Evolutionary conservation across 2,329 filamentous ascomycete genomes (phyloP).

Genomic region (Colletotrichum eremochloae): DNA sequence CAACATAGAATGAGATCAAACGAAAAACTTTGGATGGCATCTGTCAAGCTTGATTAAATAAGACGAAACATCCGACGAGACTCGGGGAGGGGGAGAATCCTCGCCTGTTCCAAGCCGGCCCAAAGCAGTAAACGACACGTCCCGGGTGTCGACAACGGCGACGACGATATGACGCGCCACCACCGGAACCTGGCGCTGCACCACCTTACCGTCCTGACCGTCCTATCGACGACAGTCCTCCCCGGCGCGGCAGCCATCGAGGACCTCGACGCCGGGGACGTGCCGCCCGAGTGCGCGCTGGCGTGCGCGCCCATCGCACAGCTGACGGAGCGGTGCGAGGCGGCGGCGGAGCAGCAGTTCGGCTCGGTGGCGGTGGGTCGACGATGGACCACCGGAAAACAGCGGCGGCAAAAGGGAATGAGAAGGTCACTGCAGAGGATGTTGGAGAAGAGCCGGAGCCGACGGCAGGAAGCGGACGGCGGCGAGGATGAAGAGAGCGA

Average conservation of each 20-base stretch:
- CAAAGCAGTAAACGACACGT: background rate
- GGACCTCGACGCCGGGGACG: conserved; percentile 34
- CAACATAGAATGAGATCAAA: no score
- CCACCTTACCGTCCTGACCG: conserved; percentile 9
- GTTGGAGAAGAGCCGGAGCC: background rate
- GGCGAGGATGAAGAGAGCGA: background rate
- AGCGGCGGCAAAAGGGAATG: background rate
- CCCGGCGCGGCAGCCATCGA: conserved; percentile 17
- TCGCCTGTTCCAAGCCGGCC: background rate
- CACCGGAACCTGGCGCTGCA: background rate
- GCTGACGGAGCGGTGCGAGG: conserved; percentile 34
- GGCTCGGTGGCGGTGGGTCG: conserved; percentile 8
- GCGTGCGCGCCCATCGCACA: conserved; percentile 26
- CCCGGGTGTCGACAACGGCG: background rate
- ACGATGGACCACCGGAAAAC: background rate
- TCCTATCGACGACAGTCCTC: conserved; percentile 10
- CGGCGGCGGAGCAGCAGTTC: conserved; percentile 10
- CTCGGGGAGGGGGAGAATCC: no score
- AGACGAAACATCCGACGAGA: background rate
- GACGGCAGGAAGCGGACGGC: background rate
- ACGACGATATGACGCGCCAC: conserved; percentile 26
- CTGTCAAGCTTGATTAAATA: background rate
- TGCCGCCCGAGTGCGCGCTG: conserved; percentile 27
- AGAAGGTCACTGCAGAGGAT: background rate
- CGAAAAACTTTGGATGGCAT: background rate